Base-by-base conservation (phyloP, 768 basidiomycete species). In the Strobilomyces dryophilus region DNA sequence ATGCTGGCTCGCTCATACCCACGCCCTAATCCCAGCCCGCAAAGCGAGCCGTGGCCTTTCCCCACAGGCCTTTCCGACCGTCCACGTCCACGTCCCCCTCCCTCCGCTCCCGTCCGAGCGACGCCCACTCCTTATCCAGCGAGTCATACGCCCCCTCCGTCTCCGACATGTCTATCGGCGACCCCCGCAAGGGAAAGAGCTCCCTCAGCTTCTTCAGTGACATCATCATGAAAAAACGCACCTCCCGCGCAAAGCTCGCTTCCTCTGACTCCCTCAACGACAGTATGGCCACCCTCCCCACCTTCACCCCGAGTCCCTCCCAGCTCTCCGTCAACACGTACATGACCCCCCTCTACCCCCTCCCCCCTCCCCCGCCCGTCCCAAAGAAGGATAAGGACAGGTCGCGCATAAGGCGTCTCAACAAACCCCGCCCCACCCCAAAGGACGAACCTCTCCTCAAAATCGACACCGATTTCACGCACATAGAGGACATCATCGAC, bases 401-500 rank as follows among this genome's bases (percentile, higher is more conserved):
- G 53, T 27, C 37, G 34, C 52, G 54, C 34, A 65, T 53, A 54
- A 52, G 51, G 51, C 65, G 56, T 24, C 59, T 66, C 34, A 67
- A 63, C 32, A 66, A 56, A 41, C 45, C 68, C 34, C 58, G 52
- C 15, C 54, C 61, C 2, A 15, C 50, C 37, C 49, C 55, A 53
- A 56, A 76, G 71, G 56, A 72, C 64, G 47, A 66, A 57, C 61
- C 48, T 44, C 21, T 58, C 15, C 52, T 59, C 56, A 53, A 14
- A 47, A 64, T 55, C 48, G 60, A 56, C 60, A 72, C 55, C 61
- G 69, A 53, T 64, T 69, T 48, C 41, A 79, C 85, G 10, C 71
- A 80, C 47, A 92, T 97, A 80, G 85, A 89, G 36, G 94, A 87
- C 7, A 92, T 97, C 63, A 73, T 95, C 56, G 76, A 92, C 62